Conservation (phyloP, 73 alveolate species). For the Effrenium voratum region DNA sequence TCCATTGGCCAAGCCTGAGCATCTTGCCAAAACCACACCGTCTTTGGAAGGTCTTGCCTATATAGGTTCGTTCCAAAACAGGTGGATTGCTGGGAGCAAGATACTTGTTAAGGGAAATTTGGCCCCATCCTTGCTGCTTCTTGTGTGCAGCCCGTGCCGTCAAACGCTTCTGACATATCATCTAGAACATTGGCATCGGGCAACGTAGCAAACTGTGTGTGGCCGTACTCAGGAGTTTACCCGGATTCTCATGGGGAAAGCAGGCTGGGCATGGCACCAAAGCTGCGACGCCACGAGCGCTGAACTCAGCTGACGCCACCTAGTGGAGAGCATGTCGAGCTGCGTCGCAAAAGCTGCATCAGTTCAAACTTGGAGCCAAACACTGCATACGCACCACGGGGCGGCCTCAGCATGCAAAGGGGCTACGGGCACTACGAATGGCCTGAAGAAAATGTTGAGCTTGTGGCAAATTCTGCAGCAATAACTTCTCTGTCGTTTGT, state of each 20-base stretch:
- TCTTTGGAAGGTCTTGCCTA: too few relatives aligned
- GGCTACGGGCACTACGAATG: not conserved
- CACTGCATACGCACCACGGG: not conserved
- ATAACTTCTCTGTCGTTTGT: not conserved
- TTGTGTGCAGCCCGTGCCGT: too few relatives aligned
- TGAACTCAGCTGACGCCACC: slow-evolving; percentile 43
- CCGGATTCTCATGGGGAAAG: not conserved
- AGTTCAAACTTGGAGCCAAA: not conserved
- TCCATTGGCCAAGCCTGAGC: slow-evolving; percentile 33
- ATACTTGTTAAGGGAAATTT: too few relatives aligned
- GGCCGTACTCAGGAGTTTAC: not conserved
- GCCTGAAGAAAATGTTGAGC: not conserved
- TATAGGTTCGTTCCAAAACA: too few relatives aligned
- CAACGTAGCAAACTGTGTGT: too few relatives aligned
- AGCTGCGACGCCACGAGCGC: slow-evolving; percentile 51
- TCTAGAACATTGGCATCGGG: too few relatives aligned
- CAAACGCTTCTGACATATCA: too few relatives aligned
- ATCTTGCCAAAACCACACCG: not conserved
- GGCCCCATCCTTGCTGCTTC: too few relatives aligned
- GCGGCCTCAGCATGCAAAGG: not conserved
- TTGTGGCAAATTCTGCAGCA: not conserved
- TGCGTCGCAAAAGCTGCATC: not conserved
- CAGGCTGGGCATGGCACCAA: not conserved
- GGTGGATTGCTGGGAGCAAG: too few relatives aligned
- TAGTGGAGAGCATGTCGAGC: not conserved